Evolutionary conservation across 768 basidiomycete species (phyloP).

Genomic region (Ephemerocybe angulata): DNA sequence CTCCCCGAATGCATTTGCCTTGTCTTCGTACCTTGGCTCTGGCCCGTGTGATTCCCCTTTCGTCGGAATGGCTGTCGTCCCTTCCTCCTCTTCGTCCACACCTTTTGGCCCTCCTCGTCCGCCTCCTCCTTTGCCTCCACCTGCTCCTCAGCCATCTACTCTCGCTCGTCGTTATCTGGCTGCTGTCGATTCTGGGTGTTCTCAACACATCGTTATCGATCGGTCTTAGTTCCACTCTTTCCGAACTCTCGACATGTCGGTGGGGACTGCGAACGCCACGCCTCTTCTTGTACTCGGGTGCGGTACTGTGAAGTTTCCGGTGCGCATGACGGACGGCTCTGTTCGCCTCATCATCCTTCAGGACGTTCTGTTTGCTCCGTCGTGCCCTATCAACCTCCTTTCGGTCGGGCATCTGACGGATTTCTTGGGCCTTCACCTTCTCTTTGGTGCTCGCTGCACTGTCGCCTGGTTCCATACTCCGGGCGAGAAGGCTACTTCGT

Average conservation of each 20-base stretch:
- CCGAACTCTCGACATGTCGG: not conserved
- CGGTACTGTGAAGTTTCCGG: slow-evolving; percentile 12
- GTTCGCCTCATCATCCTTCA: slow-evolving; percentile 7
- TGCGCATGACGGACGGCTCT: slow-evolving; percentile 2
- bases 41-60: not conserved
- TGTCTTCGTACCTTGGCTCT: not conserved
- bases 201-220: slow-evolving; percentile 18
- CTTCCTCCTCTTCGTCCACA: not conserved
- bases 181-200: slow-evolving; percentile 21
- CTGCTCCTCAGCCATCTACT: too few relatives aligned
- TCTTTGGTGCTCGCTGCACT: not conserved
- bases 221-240: slow-evolving; percentile 15
- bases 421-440: not conserved
- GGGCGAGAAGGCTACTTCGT: not conserved
- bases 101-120: not conserved
- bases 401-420: too few relatives aligned
- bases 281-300: slow-evolving; percentile 3
- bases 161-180: too few relatives aligned
- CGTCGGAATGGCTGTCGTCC: not conserved
- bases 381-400: slow-evolving; percentile 20
- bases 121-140: too few relatives aligned
- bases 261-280: slow-evolving; percentile 22
- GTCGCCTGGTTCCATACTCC: not conserved
- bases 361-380: slow-evolving; percentile 23
- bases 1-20: not conserved